Base-by-base conservation (phyloP, 2,329 filamentous ascomycete genomes). In the Paracamarosporium sp. region DNA sequence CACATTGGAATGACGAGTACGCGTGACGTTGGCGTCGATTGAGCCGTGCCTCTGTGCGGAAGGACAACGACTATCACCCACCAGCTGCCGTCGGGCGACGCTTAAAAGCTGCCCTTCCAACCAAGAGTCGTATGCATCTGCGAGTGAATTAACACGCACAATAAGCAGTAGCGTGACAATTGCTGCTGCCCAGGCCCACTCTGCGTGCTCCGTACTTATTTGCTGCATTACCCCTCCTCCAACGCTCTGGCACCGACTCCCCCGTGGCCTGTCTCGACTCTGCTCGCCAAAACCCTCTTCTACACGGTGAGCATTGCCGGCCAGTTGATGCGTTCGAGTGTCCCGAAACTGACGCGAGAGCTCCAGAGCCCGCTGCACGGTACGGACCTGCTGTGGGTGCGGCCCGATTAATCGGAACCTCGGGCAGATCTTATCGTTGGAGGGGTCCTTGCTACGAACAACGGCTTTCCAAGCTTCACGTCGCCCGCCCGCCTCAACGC, bases 181-280 rank as follows among this genome's bases (percentile, higher is more conserved):
- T 65, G 64, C 57, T 63, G 62, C 60, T 50, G 61, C 66, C 59
- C 66, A 64, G 28, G 20, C 46, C 66, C 71, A 67, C 70, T 67
- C 50, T 43, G 41, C 35, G n/a, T 50, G 36, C 52, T 61, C 56
- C 66, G 53, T 71, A 71, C 68, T 69, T 71, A 70, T 68, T 52
- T 67, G 65, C 65, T 72, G 72, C 72, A 67, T 63, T 70, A 69
- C 71, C 71, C 70, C 71, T 67, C 73, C 65, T 69, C 46, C 41
- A 35, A 4, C 33, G 17, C 22, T 61, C 57, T 25, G 58, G 35
- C 46, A 55, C 53, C 48, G 56, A 63, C 46, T 62, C 50, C 43
- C 36, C 15, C 30, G 15, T 8, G 17, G 22, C 46, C 17, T 31
- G 13, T 11, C 46, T 36, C 22, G 17, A 8, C 1, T 36, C 31